Conservation (phyloP, 1,139 yeast species). For the Hanseniaspora uvarum region DNA sequence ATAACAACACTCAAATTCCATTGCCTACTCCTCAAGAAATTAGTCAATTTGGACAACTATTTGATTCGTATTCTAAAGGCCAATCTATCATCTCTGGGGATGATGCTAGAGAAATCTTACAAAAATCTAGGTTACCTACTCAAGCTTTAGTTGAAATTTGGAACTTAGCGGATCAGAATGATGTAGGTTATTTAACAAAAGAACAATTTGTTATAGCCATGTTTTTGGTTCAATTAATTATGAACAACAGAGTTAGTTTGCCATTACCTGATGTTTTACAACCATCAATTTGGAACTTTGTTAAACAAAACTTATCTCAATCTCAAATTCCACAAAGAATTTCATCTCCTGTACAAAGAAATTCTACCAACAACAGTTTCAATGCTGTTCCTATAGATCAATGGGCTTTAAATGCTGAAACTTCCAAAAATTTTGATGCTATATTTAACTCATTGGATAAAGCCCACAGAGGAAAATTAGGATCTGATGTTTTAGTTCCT, state of each 20-base stretch:
- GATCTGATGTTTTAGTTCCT: slow-evolving; percentile 74
- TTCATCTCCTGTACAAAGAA: slow-evolving; percentile 23
- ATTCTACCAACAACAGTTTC: slow-evolving; percentile 35
- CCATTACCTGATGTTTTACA: slow-evolving; percentile 63
- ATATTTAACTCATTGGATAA: slow-evolving; percentile 73
- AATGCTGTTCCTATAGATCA: slow-evolving; percentile 45
- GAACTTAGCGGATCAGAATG: slow-evolving; percentile 72
- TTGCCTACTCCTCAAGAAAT: slow-evolving; percentile 56
- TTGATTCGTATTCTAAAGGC: slow-evolving; percentile 45
- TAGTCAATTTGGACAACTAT: slow-evolving; percentile 61
- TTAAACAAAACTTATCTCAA: slow-evolving; percentile 24
- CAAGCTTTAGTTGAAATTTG: slow-evolving; percentile 75
- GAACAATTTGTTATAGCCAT: slow-evolving; percentile 82
- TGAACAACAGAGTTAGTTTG: slow-evolving; percentile 50
- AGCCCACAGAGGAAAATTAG: slow-evolving; percentile 49
- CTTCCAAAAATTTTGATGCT: slow-evolving; percentile 66
- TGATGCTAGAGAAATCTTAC: slow-evolving; percentile 71
- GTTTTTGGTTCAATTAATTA: slow-evolving; percentile 80
- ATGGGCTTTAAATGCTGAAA: slow-evolving; percentile 61
- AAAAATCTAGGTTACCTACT: slow-evolving; percentile 77
- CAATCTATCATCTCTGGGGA: slow-evolving; percentile 55
- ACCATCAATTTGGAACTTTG: slow-evolving; percentile 53
- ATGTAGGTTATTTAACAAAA: slow-evolving; percentile 59
- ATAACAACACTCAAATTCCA: slow-evolving; percentile 36
- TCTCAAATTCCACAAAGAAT: slow-evolving; percentile 24